Evolutionary conservation across 2,329 filamentous ascomycete genomes (phyloP), one percentile per base, ranked within the genome.

Genomic region (Geosmithia flava): DNA sequence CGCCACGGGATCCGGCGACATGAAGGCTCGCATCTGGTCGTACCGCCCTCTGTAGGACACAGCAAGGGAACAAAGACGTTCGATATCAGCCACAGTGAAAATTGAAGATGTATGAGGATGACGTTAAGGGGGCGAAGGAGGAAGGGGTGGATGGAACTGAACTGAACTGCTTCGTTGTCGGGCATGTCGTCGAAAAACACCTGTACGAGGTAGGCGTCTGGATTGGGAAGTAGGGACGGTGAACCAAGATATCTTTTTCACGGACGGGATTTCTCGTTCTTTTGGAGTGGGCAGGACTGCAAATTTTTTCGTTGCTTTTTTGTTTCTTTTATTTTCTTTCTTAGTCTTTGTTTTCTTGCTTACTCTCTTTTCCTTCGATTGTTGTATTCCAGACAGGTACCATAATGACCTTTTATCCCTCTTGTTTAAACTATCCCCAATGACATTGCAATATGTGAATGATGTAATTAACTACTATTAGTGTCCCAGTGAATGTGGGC

Each of bases 11-110:
- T 96, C 90, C 56, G 93, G 93, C 58, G 93, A 98, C 64, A 95
- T 95, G 87, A 85, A 91, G 63, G 93, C 93, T 48, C 83, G 93
- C 60, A 97, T 98, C 69, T 98, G 93, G 93, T 89, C 85, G 58
- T 96, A 86, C 61, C 74, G 78, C 48, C 67, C 72, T 3, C 65
- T 72, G 47, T 44, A 44, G 42, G 13, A 42, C 20, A 11, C 5
- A 11, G 11, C 15, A 37, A 13, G 15, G 11, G 33, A 3, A 3
- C 6, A 37, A 37, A 6, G 15, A 3, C 33, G 5, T 27, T 27
- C 23, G 29, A 7, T 6, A 30, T 7, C 11, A 11, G 29, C 7
- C 11, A 30, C 11, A 11, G 29, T 30, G 29, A 30, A 30, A 7
- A 11, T 6, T 30, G 29, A 16, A 27, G 20, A 4, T 44, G n/a